phyloP scores from a whole-genome alignment of 495 filamentous ascomycete genomes.

The Penicillium soppii region DNA sequence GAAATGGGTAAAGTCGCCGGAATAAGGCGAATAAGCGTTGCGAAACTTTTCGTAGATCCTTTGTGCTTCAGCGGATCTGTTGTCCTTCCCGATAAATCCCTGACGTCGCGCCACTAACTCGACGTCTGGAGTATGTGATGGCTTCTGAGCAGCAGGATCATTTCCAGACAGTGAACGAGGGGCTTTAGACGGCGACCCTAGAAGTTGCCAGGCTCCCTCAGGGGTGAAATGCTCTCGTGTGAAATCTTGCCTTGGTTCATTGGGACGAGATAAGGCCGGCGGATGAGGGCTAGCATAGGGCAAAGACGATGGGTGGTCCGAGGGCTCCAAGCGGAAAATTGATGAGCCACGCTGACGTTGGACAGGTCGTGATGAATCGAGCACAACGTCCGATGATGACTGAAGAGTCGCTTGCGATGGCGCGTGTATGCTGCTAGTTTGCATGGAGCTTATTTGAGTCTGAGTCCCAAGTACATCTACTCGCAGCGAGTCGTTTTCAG shows the following conservation, averaged over 20 bases:
- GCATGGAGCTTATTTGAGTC: constrained; percentile 20
- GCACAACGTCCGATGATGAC: constrained; percentile 19
- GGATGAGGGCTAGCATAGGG: constrained; percentile 19
- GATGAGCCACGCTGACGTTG: constrained; percentile 14
- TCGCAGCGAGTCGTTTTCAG: constrained; percentile 1
- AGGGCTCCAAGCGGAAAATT: constrained; percentile 5
- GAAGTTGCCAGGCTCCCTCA: neutral
- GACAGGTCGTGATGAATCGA: constrained; percentile 28
- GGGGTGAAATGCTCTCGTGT: neutral
- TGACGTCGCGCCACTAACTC: constrained; percentile 24
- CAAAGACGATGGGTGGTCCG: constrained; percentile 15
- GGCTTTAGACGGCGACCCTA: constrained; percentile 20
- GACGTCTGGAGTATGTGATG: constrained; percentile 5
- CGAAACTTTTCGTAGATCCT: constrained; percentile 51
- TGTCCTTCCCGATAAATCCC: constrained; percentile 22
- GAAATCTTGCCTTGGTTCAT: constrained; percentile 4
- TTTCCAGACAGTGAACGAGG: neutral
- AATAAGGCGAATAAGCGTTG: constrained; percentile 56
- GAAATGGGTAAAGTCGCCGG: constrained; percentile 54
- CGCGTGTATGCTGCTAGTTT: constrained; percentile 7
- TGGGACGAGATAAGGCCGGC: constrained; percentile 11
- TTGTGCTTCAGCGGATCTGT: constrained; percentile 22
- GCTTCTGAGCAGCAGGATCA: neutral
- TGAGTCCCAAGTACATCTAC: constrained; percentile 27
- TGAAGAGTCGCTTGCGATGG: constrained; percentile 14